phyloP scores from a whole-genome alignment of 345 rosid species.

The Melastoma malabathricum region DNA sequence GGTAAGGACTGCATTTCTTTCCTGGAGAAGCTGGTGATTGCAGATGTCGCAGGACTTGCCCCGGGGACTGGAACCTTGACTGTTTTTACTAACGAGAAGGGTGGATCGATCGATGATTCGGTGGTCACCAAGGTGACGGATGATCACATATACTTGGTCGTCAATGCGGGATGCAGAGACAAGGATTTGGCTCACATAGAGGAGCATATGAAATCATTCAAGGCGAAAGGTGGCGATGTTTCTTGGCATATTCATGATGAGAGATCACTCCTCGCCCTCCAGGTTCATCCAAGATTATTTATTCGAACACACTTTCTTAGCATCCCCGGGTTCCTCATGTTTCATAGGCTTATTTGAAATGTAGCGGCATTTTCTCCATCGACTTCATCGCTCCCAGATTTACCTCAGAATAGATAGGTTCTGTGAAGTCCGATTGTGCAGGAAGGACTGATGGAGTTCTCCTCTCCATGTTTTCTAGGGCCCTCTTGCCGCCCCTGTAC shows the following conservation, averaged over 20 bases:
- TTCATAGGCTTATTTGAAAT: too few relatives aligned
- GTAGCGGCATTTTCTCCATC: too few relatives aligned
- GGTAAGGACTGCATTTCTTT: conserved; percentile 87
- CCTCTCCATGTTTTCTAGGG: conserved; percentile 34
- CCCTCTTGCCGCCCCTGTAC: conserved; percentile 86
- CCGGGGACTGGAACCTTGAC: conserved; percentile 82
- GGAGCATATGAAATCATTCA: conserved; percentile 87
- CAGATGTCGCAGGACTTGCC: conserved; percentile 82
- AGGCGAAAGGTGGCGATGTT: conserved; percentile 87
- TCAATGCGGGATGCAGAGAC: conserved; percentile 98
- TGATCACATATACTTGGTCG: conserved; percentile 78
- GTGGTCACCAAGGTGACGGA: conserved; percentile 83
- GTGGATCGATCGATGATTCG: conserved; percentile 93
- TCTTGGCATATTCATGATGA: conserved; percentile 95
- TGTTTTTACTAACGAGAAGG: conserved; percentile 87
- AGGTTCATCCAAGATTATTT: conserved; percentile 27
- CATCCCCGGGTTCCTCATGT: neutral
- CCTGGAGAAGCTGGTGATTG: conserved; percentile 86
- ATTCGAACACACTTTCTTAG: neutral
- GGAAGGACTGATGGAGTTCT: neutral
- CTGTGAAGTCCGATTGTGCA: too few relatives aligned
- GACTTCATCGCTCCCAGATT: too few relatives aligned
- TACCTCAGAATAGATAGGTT: too few relatives aligned
- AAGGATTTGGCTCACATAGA: conserved; percentile 98
- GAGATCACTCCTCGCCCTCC: conserved; percentile 96